Base-by-base conservation (phyloP, 306 rosid genomes). In the Quercus aquifolioides region DNA sequence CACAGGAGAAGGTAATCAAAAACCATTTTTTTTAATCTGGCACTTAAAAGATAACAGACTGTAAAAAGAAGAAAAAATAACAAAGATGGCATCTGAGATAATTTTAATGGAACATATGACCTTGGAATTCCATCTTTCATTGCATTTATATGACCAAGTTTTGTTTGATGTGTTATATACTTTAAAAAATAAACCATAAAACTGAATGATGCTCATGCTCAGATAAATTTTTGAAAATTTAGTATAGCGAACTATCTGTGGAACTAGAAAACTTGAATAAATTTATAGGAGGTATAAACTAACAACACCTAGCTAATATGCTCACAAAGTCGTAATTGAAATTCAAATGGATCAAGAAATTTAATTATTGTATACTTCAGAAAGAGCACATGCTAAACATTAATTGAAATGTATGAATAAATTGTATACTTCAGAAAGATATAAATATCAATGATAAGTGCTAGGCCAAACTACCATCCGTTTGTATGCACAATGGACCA, bases 1-100 rank as follows among this genome's bases (percentile, higher is more conserved):
- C 81, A 82, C 59, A 26, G 64, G 17, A 68, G 28, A 59, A 73
- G 59, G 17, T 54, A 75, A 71, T 78, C 55, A 77, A 70, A 55
- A 74, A 74, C 51, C n/a, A 19, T 13, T n/a, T 55, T n/a, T 31
- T 35, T 20, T 19, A 33, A 15, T 55, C 19, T 26, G 26, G 63
- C 33, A 54, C 19, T 28, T 15, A 55, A 30, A 12, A 17, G 4
- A 35, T n/a, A 30, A 52, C 12, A 55, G 18, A 17, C 26, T 55
- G 8, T 54, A 3, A 14, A 4, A 67, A 33, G 51, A 33, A 18
- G 17, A 55, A 11, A 20, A 51, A 8, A 73, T 11, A 52, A 28
- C 12, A 26, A 71, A 46, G 58, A 49, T 71, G 58, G 56, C 41
- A 71, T 41, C 75, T 13, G 9, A 14, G 75, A 71, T 25, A 2